These are phyloP conservation scores for Clonostachys byssicola DNA, from an alignment of 2,329 filamentous ascomycete genomes.

Conservation along the genomic window DNA sequence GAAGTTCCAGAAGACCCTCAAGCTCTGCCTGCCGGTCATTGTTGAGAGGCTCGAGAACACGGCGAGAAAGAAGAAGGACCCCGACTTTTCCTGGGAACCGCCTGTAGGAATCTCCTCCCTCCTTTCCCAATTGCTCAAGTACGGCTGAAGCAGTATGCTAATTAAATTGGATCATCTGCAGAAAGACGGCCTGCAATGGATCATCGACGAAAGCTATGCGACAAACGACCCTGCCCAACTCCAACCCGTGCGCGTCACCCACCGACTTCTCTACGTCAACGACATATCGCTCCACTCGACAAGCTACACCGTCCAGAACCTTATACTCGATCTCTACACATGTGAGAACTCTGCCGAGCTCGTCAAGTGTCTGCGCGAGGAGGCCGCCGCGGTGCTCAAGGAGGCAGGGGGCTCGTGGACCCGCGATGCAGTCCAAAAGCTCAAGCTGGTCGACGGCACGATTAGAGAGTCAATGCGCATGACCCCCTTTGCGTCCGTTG, in stretches of 20 bases:
- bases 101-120: too few relatives aligned
- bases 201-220: too few relatives aligned
- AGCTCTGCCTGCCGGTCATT: too few relatives aligned
- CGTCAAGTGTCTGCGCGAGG: neutral
- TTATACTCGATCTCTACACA: neutral
- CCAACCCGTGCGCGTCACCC: neutral
- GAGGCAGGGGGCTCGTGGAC: neutral
- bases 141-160: too few relatives aligned
- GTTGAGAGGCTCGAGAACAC: too few relatives aligned
- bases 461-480: neutral
- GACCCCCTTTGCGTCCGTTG: neutral
- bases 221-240: too few relatives aligned
- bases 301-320: neutral
- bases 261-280: neutral
- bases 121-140: too few relatives aligned
- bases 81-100: too few relatives aligned
- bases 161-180: too few relatives aligned
- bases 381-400: neutral
- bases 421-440: neutral
- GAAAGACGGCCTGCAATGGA: too few relatives aligned
- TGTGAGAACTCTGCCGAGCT: neutral
- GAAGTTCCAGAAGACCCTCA: too few relatives aligned
- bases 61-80: too few relatives aligned
- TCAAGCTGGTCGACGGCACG: neutral
- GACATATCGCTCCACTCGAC: neutral